Conservation (phyloP, 192 early-diverging fungal genomes). For the Chytriomyces sp. region DNA sequence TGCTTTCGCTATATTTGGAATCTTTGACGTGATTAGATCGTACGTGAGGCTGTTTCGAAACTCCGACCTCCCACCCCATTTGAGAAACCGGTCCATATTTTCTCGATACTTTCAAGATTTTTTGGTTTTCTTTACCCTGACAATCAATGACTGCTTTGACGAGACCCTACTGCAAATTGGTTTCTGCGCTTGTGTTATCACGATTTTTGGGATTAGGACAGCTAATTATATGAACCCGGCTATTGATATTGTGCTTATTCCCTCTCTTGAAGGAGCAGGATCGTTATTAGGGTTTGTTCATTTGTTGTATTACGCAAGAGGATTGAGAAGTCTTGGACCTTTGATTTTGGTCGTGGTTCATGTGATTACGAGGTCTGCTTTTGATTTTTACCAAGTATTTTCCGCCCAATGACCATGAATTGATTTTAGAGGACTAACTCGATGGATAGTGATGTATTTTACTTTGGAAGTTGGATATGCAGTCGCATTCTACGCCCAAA, state of each 20-base stretch:
- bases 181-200: slow-evolving; percentile 6
- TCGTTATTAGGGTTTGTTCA: slow-evolving; percentile 8
- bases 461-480: slow-evolving; percentile 3
- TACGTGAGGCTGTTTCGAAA: neutral
- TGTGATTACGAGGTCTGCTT: neutral
- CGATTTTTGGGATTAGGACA: neutral
- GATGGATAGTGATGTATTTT: slow-evolving; percentile 13
- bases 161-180: neutral
- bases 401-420: no score
- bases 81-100: neutral
- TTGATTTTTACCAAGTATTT: neutral
- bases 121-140: neutral
- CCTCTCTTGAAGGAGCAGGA: neutral
- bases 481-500: neutral
- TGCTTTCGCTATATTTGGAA: neutral
- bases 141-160: neutral
- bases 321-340: slow-evolving; percentile 7
- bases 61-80: slow-evolving; percentile 4
- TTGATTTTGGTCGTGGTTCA: slow-evolving; percentile 4
- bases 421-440: slow-evolving; percentile 14
- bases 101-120: neutral
- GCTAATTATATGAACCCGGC: neutral
- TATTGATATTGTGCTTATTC: neutral
- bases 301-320: slow-evolving; percentile 7
- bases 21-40: neutral